Conservation (phyloP, 2,329 filamentous ascomycete genomes). For the Rhinocladiella mackenziei region DNA sequence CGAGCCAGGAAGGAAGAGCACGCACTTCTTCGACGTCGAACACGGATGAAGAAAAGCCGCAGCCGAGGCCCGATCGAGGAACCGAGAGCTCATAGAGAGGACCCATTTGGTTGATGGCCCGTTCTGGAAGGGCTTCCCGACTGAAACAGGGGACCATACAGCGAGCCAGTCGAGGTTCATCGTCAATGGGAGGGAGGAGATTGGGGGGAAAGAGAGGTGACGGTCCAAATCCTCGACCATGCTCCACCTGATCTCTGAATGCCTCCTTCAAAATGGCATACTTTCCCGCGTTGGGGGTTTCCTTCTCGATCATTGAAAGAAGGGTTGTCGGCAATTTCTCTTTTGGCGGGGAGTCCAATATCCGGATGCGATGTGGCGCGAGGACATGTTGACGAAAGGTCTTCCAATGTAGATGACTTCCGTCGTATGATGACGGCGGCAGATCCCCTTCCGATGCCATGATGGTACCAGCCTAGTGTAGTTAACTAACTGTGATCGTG, state of each 20-base stretch:
- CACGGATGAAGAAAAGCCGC: conserved; percentile 25
- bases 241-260: conserved; percentile 24
- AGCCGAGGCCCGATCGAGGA: conserved; percentile 26
- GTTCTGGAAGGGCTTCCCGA: conserved; percentile 26
- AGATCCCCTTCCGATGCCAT: conserved; percentile 13
- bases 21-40: conserved; percentile 20
- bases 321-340: conserved; percentile 21
- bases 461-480: too few relatives aligned
- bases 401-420: conserved; percentile 26
- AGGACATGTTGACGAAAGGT: conserved; percentile 26
- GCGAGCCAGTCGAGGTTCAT: conserved; percentile 20
- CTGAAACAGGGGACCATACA: conserved; percentile 28
- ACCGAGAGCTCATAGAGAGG: conserved; percentile 24
- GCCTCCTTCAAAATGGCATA: conserved; percentile 19
- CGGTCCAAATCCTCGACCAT: conserved; percentile 26
- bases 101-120: conserved; percentile 16
- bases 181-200: conserved; percentile 24
- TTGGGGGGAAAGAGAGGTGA: conserved; percentile 28
- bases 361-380: conserved; percentile 24
- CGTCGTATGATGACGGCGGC: conserved; percentile 21
- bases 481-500: too few relatives aligned
- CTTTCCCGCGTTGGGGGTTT: conserved; percentile 12
- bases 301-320: conserved; percentile 21
- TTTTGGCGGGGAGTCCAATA: conserved; percentile 20
- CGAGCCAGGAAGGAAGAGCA: conserved; percentile 22